Evolutionary conservation across 2,329 filamentous ascomycete genomes (phyloP), one percentile per base, ranked within the genome.

Genomic region (Allantophomopsis cytisporea): DNA sequence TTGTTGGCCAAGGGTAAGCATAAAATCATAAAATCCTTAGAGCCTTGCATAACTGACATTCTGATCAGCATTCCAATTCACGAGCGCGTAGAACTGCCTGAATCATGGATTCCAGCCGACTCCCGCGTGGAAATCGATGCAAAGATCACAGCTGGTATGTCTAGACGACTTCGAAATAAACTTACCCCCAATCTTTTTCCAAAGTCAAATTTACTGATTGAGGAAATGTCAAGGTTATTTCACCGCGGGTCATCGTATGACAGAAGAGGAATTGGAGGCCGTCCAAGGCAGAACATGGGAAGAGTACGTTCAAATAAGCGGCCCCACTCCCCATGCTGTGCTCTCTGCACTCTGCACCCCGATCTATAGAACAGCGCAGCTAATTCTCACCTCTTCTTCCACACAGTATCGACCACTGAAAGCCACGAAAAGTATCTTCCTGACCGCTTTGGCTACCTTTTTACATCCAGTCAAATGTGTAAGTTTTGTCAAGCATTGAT

Each of bases 51-150:
- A 28, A 28, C 23, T 28, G 23, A 28, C 23, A 28, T 28, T 28
- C 23, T 12, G 23, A 28, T n/a, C 49, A 79, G 75, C 41, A 88
- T 88, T 49, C 84, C 86, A 21, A 95, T 95, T 50, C 71, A 82
- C 52, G 87, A 95, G 63, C 75, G 88, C 44, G 79, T 96, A 36
- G 87, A 93, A 44, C 85, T 96, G 47, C 91, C 89, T 4, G 86
- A 94, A 48, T 83, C 91, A 23, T 78, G 91, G 73, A 95, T 96
- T 51, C 91, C 91, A 11, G 84, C 80, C 46, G 91, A 96, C 61
- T 94, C 87, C 39, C 72, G 89, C 48, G 91, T 96, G n/a, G 91
- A 98, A 61, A 98, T 96, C 54, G 91, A 96, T 60, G 91, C 91
- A 43, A 96, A 96, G 68, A 95, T 96, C 56, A 91, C 89, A 51